These are phyloP conservation scores for Kwoniella dejecticola DNA, from an alignment of 768 basidiomycete species.

Conservation along the genomic window DNA sequence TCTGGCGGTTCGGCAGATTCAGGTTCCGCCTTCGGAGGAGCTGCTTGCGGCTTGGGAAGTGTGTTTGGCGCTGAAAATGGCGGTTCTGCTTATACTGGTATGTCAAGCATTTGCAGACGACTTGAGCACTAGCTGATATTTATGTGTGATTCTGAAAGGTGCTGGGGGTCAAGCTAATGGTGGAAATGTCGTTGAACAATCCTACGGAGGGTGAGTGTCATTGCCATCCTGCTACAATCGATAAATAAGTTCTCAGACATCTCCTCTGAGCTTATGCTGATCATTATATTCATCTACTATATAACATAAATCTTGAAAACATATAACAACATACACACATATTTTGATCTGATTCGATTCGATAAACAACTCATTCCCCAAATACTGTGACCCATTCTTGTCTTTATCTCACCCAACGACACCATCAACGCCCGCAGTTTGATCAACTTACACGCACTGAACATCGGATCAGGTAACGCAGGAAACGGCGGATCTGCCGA, in stretches of 20 bases:
- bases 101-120: no score
- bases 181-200: conserved; percentile 25
- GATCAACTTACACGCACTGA: conserved; percentile 43
- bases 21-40: conserved; percentile 37
- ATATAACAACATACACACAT: no score
- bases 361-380: no score
- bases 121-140: neutral
- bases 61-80: conserved; percentile 30
- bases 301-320: no score
- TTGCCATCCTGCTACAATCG: neutral
- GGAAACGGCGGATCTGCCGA: conserved; percentile 43
- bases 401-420: no score
- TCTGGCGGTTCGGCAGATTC: conserved; percentile 41
- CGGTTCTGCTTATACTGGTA: conserved; percentile 25
- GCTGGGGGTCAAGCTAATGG: conserved; percentile 39
- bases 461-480: conserved; percentile 43
- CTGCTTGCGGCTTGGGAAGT: conserved; percentile 15
- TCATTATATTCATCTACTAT: conserved; percentile 4
- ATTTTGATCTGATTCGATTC: no score
- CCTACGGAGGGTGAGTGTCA: conserved; percentile 27
- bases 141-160: conserved; percentile 14
- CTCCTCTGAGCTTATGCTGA: neutral
- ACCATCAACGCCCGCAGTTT: no score
- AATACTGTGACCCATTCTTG: no score
- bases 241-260: neutral